These are phyloP conservation scores for Nannochloropsis salina DNA, from an alignment of 108 stramenopile species.

Conservation along the genomic window DNA sequence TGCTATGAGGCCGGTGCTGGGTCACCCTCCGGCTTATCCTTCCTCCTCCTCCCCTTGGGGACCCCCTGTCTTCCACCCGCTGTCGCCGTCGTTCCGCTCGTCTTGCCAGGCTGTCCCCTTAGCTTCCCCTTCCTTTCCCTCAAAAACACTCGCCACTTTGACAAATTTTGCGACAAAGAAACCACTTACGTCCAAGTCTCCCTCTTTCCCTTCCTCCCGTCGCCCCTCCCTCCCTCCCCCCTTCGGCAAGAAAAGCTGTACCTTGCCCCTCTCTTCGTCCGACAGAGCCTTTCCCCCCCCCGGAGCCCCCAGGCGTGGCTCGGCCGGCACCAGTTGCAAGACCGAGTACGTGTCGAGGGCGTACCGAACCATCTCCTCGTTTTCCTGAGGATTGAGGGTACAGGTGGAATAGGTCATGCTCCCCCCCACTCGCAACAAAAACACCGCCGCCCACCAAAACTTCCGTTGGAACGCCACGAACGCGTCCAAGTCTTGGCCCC, in stretches of 20 bases:
- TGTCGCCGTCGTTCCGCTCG: neutral
- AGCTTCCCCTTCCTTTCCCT: neutral
- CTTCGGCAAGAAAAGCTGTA: constrained; percentile 61
- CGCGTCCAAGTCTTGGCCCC: constrained; percentile 23
- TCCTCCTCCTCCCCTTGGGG: neutral
- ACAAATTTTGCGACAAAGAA: constrained; percentile 68
- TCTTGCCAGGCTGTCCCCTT: too few species aligned
- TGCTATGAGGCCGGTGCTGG: too few species aligned
- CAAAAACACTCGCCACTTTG: constrained; percentile 39
- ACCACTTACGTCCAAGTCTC: constrained; percentile 59
- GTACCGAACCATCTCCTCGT: constrained; percentile 61
- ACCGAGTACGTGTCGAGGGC: constrained; percentile 56
- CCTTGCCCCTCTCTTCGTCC: constrained; percentile 52
- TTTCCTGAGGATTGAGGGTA: constrained; percentile 61
- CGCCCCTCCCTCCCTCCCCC: neutral
- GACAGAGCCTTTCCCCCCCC: constrained; percentile 57
- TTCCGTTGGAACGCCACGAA: constrained; percentile 49
- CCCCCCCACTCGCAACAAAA: constrained; percentile 61
- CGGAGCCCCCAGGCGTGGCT: constrained; percentile 48
- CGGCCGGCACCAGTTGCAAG: constrained; percentile 62
- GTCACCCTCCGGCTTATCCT: neutral
- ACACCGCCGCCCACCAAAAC: constrained; percentile 46
- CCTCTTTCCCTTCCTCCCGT: neutral
- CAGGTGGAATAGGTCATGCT: constrained; percentile 68
- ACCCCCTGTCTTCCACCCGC: neutral